These are phyloP conservation scores for Phytophthora litchii DNA, from an alignment of 352 stramenopile genomes.

Conservation along the genomic window DNA sequence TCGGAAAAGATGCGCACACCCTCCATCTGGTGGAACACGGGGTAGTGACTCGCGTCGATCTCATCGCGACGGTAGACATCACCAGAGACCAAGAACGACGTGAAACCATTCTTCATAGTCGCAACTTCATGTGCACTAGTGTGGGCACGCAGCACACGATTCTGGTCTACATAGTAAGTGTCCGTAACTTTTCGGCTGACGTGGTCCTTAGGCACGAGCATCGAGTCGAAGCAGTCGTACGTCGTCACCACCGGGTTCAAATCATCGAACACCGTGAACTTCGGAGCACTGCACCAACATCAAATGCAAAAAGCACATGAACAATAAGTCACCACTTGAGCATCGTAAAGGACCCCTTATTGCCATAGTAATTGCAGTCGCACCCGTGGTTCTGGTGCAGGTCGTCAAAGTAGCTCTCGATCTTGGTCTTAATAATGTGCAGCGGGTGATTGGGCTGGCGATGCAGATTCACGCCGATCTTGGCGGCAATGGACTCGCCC, in stretches of 20 bases:
- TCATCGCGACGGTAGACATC: slow-evolving; percentile 99
- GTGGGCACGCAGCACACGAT: slow-evolving; percentile 85
- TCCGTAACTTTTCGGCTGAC: slow-evolving; percentile 87
- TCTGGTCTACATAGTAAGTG: slow-evolving; percentile 91
- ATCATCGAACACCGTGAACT: slow-evolving; percentile 87
- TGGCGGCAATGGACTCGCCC: slow-evolving; percentile 79
- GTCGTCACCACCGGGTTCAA: slow-evolving; percentile 87
- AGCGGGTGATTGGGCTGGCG: slow-evolving; percentile 85
- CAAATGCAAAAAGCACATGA: slow-evolving; percentile 6
- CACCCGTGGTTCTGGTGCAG: slow-evolving; percentile 67
- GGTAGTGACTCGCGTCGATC: slow-evolving; percentile 99
- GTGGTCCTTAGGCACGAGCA: slow-evolving; percentile 92
- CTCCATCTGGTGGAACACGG: slow-evolving; percentile 99
- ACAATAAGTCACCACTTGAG: background rate
- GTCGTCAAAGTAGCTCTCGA: slow-evolving; percentile 90
- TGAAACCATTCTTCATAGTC: slow-evolving; percentile 86
- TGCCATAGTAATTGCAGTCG: slow-evolving; percentile 1
- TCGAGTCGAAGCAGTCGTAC: slow-evolving; percentile 91
- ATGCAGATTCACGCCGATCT: slow-evolving; percentile 92
- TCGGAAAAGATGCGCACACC: slow-evolving; percentile 95
- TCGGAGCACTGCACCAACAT: slow-evolving; percentile 50
- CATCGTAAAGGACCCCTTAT: background rate
- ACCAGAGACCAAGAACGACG: slow-evolving; percentile 93
- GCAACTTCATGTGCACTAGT: slow-evolving; percentile 95
- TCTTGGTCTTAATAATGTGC: slow-evolving; percentile 94